These are phyloP conservation scores for Cetradonia linearis DNA, from an alignment of 495 filamentous ascomycete genomes.

Conservation along the genomic window DNA sequence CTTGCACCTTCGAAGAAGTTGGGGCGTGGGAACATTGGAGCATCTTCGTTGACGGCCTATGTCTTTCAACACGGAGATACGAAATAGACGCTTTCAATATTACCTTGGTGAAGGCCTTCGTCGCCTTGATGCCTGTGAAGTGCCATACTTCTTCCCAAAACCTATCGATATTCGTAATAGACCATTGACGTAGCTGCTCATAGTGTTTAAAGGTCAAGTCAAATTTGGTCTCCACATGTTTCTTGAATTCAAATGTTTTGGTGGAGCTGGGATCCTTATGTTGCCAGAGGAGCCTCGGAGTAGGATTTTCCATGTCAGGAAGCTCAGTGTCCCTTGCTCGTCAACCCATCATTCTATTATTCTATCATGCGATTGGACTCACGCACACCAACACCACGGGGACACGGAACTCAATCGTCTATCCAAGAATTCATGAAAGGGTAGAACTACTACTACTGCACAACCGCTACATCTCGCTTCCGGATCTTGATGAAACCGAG, in stretches of 20 bases:
- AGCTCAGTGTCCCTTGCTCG: background rate
- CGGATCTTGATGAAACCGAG: background rate
- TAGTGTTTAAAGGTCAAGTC: constrained; percentile 52
- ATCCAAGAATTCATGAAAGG: too few relatives aligned
- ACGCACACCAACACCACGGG: background rate
- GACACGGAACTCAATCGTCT: background rate
- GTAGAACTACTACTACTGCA: too few relatives aligned
- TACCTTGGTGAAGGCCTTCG: constrained; percentile 52
- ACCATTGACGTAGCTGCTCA: constrained; percentile 70
- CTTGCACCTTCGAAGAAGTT: constrained; percentile 68
- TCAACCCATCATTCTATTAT: background rate
- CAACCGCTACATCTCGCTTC: background rate
- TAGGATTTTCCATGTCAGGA: constrained; percentile 10
- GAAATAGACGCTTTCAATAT: constrained; percentile 18
- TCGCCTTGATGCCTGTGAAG: constrained; percentile 62
- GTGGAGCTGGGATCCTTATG: constrained; percentile 58
- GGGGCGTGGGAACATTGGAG: constrained; percentile 74
- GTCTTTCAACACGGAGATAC: constrained; percentile 6
- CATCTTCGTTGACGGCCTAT: constrained; percentile 57
- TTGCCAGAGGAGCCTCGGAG: constrained; percentile 52
- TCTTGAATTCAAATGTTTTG: constrained; percentile 60
- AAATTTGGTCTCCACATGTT: constrained; percentile 57
- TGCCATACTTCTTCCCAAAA: constrained; percentile 88
- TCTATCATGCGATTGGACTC: background rate
- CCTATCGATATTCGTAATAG: constrained; percentile 56